A percentile compares a stretch with the other conserved stretches of the same genome.
These are phyloP conservation scores for Monilinia aucupariae DNA, from an alignment of 2,329 filamentous ascomycete genomes.

Conservation along the genomic window DNA sequence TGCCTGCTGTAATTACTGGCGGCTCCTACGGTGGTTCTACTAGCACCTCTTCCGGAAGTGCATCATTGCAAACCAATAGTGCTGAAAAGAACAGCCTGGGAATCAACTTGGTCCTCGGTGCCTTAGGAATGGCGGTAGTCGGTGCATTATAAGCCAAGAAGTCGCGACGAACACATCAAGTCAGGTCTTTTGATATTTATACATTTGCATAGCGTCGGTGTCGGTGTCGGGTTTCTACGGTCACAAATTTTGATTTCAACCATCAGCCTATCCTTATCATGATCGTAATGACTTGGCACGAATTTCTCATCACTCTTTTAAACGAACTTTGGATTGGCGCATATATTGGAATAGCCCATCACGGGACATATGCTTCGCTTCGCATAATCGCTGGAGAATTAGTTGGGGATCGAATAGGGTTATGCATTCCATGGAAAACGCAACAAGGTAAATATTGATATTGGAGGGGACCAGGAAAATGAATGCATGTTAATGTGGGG, in stretches of 20 bases:
- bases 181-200: conserved; percentile 16
- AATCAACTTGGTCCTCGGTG: conserved; percentile 26
- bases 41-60: conserved; percentile 19
- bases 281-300: conserved; percentile 17
- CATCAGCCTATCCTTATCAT: conserved; percentile 17
- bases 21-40: conserved; percentile 14
- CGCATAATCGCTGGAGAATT: conserved; percentile 9
- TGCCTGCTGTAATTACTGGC: conserved; percentile 26
- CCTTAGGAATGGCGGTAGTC: conserved; percentile 23
- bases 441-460: background rate
- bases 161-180: conserved; percentile 2
- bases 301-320: conserved; percentile 13
- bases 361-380: conserved; percentile 10
- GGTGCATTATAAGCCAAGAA: conserved; percentile 22
- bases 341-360: conserved; percentile 15
- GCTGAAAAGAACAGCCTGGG: conserved; percentile 21
- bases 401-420: background rate
- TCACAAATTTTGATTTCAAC: conserved; percentile 14
- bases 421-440: background rate
- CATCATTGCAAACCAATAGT: conserved; percentile 28
- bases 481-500: background rate
- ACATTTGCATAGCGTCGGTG: conserved; percentile 18
- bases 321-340: conserved; percentile 15
- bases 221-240: conserved; percentile 13
- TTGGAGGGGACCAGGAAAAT: background rate